Conservation (phyloP, 2,329 filamentous ascomycete genomes). For the Alternaria arborescens region DNA sequence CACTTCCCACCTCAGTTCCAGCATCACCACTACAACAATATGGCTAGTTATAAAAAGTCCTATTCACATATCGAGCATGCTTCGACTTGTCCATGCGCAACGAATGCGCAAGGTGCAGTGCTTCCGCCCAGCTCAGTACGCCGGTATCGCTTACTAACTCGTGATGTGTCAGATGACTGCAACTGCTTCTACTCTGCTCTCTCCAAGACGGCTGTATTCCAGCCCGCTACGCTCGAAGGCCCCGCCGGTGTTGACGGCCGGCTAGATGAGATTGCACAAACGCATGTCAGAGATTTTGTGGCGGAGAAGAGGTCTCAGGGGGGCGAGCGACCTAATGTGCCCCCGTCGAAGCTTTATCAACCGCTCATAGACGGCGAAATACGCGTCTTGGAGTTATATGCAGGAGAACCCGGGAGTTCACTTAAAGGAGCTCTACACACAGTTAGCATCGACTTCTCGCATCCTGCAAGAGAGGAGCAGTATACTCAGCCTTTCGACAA, state of each 20-base stretch:
- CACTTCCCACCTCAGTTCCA: not conserved
- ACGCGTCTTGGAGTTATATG: constrained; percentile 30
- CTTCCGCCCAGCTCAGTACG: not conserved
- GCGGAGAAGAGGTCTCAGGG: not conserved
- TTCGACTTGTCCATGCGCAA: constrained; percentile 13
- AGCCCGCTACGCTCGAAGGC: constrained; percentile 13
- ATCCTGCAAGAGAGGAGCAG: constrained; percentile 17
- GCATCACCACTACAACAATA: constrained; percentile 2
- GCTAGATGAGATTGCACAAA: constrained; percentile 17
- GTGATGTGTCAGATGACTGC: constrained; percentile 8
- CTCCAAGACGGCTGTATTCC: constrained; percentile 18
- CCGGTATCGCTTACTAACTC: constrained; percentile 1
- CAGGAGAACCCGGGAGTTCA: constrained; percentile 13
- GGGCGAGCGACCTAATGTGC: not conserved
- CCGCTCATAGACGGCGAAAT: constrained; percentile 26
- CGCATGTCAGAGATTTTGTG: constrained; percentile 17
- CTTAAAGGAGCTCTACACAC: constrained; percentile 26
- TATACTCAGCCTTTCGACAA: constrained; percentile 1
- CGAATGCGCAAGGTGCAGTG: constrained; percentile 16
- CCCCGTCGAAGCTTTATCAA: constrained; percentile 10
- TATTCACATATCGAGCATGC: constrained; percentile 22
- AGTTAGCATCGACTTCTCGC: constrained; percentile 31
- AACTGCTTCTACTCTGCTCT: constrained; percentile 25
- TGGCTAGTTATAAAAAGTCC: constrained; percentile 11
- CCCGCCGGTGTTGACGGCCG: constrained; percentile 8